Evolutionary conservation across 192 early-diverging fungal species (phyloP), one percentile per base, ranked within the genome.

Genomic region (Ambispora gerdemannii): DNA sequence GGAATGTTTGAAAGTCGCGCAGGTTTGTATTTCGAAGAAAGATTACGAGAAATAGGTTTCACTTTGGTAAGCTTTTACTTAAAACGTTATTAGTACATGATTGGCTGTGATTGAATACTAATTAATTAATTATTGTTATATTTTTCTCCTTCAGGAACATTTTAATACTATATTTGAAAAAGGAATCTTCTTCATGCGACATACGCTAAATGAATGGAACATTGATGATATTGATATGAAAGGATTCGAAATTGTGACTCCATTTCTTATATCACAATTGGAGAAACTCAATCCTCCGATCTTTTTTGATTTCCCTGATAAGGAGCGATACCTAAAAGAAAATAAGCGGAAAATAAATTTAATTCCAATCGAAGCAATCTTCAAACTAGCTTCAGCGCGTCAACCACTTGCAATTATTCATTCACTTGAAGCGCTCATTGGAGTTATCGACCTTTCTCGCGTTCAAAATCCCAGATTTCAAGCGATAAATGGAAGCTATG

Each of bases 401-500:
- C 67, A 69, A 56, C 51, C 67, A 36, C 20, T 56, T 11, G 17
- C 51, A 1, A 51, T 56, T 6, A 38, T 56, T 3, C 52, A 53
- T 53, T 36, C 52, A 1, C 27, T 69, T 8, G 52, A 56, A 56
- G 31, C 32, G 15, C 51, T 56, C 30, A 19, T 15, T 27, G 13
- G 56, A 3, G 27, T 7, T n/a, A 38, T 56, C 2, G 67, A 69
- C 28, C 27, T 25, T 25, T 56, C 67, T 10, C 2, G 8, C 8
- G 27, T 34, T 13, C 67, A 69, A 43, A 69, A 53, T 58, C 28
- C 53, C 35, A 30, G 22, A 0, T 69, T 69, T 10, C 67, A 69
- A 56, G 67, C 50, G 1, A 52, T 67, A 0, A 69, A 69, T 56
- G 33, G 52, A 0, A 53, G 52, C 36, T 69, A 69, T 38, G 67